phyloP scores from a whole-genome alignment of 2,329 filamentous ascomycete species.

The Alternaria alternata region DNA sequence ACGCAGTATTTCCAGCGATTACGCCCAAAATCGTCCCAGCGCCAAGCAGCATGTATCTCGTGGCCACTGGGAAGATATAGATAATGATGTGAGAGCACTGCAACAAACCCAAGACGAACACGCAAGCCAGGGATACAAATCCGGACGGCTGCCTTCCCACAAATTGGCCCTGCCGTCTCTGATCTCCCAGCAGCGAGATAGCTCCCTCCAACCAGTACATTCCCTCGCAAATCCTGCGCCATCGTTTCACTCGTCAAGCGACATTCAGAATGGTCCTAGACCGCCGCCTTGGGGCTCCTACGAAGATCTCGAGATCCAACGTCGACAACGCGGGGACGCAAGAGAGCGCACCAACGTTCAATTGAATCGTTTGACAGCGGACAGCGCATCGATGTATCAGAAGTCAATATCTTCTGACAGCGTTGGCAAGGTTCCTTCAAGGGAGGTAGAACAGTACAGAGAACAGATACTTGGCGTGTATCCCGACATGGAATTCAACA shows the following conservation, averaged over 20 bases:
- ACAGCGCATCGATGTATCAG: background rate
- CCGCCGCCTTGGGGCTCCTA: conserved; percentile 28
- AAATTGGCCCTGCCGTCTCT: background rate
- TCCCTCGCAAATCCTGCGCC: background rate
- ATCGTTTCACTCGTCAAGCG: background rate
- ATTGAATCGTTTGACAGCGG: background rate
- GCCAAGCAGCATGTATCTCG: conserved; percentile 2
- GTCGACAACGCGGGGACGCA: conserved; percentile 10
- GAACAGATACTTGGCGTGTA: conserved; percentile 30
- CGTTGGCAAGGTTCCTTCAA: conserved; percentile 13
- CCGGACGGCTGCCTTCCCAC: conserved; percentile 13
- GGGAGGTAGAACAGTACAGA: conserved; percentile 30
- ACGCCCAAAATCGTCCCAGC: conserved; percentile 6
- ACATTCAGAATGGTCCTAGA: conserved; percentile 17
- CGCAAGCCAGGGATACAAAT: conserved; percentile 18
- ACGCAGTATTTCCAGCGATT: background rate
- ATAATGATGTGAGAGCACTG: background rate
- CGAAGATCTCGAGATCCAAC: conserved; percentile 15
- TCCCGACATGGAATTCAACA: conserved; percentile 34
- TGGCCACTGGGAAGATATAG: conserved; percentile 2
- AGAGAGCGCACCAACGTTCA: conserved; percentile 12
- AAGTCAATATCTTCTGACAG: conserved; percentile 1
- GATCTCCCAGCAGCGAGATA: background rate
- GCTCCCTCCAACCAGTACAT: background rate
- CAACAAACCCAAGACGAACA: conserved; percentile 7